These are phyloP conservation scores for Chaetoscypha palmicola DNA, from an alignment of 2,329 filamentous ascomycete species.

Conservation along the genomic window DNA sequence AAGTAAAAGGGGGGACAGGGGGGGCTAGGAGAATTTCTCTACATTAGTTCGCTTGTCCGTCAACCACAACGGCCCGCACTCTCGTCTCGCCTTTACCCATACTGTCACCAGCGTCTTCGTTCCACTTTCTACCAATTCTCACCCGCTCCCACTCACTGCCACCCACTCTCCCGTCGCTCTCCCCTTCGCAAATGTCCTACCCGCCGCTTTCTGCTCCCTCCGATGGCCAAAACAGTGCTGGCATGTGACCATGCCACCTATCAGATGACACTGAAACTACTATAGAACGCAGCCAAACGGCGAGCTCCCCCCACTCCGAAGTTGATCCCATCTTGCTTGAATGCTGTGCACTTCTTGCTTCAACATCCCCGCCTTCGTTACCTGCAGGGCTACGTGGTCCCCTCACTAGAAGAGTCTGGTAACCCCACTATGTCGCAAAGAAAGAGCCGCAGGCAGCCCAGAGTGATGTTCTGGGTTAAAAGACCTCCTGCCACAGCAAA, in stretches of 20 bases:
- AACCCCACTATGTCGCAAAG: slow-evolving; percentile 9
- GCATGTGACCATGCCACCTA: slow-evolving; percentile 3
- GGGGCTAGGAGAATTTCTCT: background rate
- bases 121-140: background rate
- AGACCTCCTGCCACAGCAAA: background rate
- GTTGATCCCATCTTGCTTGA: background rate
- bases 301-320: slow-evolving; percentile 6
- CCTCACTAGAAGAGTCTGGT: background rate
- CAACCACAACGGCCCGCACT: background rate
- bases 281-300: slow-evolving; percentile 7
- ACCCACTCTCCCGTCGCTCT: background rate
- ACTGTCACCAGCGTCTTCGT: background rate
- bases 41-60: background rate
- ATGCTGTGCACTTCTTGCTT: background rate
- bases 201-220: slow-evolving; percentile 2
- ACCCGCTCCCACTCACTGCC: background rate
- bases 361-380: slow-evolving; percentile 5
- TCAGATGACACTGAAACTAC: slow-evolving; percentile 5
- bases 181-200: background rate
- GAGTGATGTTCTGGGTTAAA: slow-evolving; percentile 1
- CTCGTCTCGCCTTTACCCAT: slow-evolving; percentile 5
- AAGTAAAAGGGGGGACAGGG: background rate
- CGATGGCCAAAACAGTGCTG: background rate
- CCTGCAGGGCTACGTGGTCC: slow-evolving; percentile 8
- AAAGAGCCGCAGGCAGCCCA: slow-evolving; percentile 11